These are phyloP conservation scores for Carex cristatella DNA, from an alignment of 176 grass and related monocot genomes.

Conservation along the genomic window DNA sequence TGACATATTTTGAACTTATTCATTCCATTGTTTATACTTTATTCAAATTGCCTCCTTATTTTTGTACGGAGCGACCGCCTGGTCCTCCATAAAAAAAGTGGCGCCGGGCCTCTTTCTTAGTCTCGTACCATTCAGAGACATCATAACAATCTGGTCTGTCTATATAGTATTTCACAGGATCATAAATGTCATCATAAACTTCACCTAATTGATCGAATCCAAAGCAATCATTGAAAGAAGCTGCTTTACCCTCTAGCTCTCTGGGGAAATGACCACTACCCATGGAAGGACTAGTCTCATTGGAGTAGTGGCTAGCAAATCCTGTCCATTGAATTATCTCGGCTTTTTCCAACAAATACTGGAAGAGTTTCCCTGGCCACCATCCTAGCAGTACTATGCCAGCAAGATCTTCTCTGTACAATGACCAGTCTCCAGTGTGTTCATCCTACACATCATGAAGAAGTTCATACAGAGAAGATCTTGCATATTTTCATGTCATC, in stretches of 20 bases:
- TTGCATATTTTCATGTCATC: too few relatives aligned
- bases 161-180: background rate
- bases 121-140: background rate
- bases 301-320: background rate
- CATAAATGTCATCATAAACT: background rate
- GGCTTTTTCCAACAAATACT: background rate
- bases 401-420: constrained; percentile 11
- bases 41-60: background rate
- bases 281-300: background rate
- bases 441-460: constrained; percentile 19
- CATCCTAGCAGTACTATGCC: background rate
- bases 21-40: background rate
- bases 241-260: background rate
- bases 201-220: background rate
- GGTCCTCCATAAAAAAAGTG: constrained; percentile 19
- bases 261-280: background rate
- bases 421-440: constrained; percentile 25
- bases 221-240: background rate
- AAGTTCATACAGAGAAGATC: background rate
- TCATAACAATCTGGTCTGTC: background rate
- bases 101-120: background rate
- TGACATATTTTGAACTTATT: background rate
- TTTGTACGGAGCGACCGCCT: background rate
- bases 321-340: background rate
- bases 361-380: background rate